A percentile compares a stretch with the other conserved stretches of the same genome.
These are phyloP conservation scores for Euphorbia lathyris DNA, from an alignment of 345 rosid genomes.

Conservation along the genomic window DNA sequence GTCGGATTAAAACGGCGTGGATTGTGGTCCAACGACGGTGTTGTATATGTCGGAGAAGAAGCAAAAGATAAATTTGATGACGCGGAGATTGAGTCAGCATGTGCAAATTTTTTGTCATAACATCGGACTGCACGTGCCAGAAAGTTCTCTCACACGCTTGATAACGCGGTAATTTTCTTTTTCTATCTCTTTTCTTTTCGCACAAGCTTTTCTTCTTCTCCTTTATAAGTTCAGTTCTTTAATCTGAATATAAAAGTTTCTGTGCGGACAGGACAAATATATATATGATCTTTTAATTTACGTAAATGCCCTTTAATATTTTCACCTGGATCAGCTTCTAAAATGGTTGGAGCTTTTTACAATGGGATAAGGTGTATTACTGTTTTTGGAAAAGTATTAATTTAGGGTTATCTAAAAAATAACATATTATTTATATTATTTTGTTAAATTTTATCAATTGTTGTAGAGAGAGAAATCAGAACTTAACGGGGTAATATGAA, in stretches of 20 bases:
- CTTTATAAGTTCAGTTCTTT: background rate
- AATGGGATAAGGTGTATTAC: too few species aligned
- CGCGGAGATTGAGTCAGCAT: conserved; percentile 41
- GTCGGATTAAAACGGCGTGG: conserved; percentile 11
- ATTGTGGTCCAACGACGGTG: conserved; percentile 17
- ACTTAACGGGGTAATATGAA: too few species aligned
- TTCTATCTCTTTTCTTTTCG: conserved; percentile 5
- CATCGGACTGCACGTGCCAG: conserved; percentile 11
- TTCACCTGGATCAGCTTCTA: background rate
- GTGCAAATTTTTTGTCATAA: background rate
- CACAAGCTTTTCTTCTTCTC: background rate
- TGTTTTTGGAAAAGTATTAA: too few species aligned
- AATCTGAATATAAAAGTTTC: background rate
- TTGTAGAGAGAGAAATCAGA: too few species aligned
- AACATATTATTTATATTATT: too few species aligned
- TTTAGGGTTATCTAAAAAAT: too few species aligned
- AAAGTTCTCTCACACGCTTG: conserved; percentile 22
- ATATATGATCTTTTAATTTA: background rate
- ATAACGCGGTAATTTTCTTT: conserved; percentile 14
- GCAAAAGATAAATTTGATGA: conserved; percentile 19
- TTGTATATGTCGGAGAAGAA: conserved; percentile 16
- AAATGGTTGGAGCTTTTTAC: too few species aligned
- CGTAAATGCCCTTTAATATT: background rate
- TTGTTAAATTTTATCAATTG: too few species aligned
- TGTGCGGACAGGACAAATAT: background rate